These are phyloP conservation scores for Lizonia empirigonia DNA, from an alignment of 2,329 filamentous ascomycete genomes.

Conservation along the genomic window DNA sequence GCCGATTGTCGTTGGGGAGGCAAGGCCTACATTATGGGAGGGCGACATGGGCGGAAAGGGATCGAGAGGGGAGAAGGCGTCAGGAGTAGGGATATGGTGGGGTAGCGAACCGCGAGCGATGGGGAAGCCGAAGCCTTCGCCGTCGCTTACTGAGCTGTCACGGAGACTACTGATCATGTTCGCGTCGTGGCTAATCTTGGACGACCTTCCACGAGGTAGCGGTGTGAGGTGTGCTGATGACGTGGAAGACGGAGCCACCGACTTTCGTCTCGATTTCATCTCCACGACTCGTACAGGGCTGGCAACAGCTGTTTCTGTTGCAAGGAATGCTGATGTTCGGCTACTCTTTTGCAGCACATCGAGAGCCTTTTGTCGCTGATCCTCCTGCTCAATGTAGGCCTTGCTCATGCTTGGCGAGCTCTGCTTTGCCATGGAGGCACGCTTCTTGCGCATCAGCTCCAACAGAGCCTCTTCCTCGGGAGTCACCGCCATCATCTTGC, in stretches of 20 bases:
- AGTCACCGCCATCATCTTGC: constrained; percentile 55
- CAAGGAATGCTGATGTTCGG: constrained; percentile 37
- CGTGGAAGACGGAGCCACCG: constrained; percentile 25
- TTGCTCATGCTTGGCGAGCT: constrained; percentile 25
- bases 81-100: constrained; percentile 30
- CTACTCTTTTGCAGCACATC: constrained; percentile 17
- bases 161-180: constrained; percentile 29
- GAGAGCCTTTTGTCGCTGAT: constrained; percentile 27
- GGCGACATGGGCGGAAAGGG: constrained; percentile 37
- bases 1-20: constrained; percentile 39
- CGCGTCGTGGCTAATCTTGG: constrained; percentile 23
- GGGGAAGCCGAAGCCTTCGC: constrained; percentile 21
- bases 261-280: constrained; percentile 22
- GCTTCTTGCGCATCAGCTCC: constrained; percentile 57
- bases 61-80: constrained; percentile 41
- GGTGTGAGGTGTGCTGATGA: constrained; percentile 32
- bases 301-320: constrained; percentile 28
- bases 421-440: constrained; percentile 53
- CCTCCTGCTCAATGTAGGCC: constrained; percentile 43
- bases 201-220: constrained; percentile 34
- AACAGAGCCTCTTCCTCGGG: constrained; percentile 57
- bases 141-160: constrained; percentile 39
- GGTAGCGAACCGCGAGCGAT: constrained; percentile 23
- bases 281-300: constrained; percentile 32
- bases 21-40: constrained; percentile 31